phyloP scores from a whole-genome alignment of 2,329 filamentous ascomycete species.

The Bipolaris zeicola region DNA sequence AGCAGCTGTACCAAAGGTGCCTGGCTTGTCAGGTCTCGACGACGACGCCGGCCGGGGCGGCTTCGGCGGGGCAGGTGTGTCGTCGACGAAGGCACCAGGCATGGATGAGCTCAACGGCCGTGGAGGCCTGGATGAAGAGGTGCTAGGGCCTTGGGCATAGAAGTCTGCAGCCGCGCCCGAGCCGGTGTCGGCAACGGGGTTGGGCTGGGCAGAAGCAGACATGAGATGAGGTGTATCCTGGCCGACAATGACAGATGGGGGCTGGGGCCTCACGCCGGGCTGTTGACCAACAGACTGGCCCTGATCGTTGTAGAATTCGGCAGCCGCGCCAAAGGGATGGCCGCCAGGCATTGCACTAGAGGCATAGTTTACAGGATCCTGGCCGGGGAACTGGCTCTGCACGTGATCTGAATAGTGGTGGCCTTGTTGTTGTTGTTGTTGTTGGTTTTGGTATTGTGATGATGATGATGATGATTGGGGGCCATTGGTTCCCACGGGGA shows the following conservation, averaged over 20 bases:
- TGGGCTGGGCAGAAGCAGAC: conserved; percentile 56
- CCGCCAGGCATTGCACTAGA: conserved; percentile 53
- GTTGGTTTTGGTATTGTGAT: background rate
- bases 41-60: conserved; percentile 36
- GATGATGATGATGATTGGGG: conserved; percentile 14
- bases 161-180: conserved; percentile 64
- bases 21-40: conserved; percentile 36
- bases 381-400: conserved; percentile 64
- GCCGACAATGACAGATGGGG: conserved; percentile 60
- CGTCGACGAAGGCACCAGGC: conserved; percentile 46
- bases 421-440: background rate
- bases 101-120: conserved; percentile 37
- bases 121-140: conserved; percentile 43
- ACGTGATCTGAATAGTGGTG: conserved; percentile 46
- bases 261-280: conserved; percentile 63
- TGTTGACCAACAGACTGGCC: conserved; percentile 64
- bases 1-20: conserved; percentile 44
- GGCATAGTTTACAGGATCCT: conserved; percentile 56
- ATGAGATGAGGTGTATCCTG: conserved; percentile 62
- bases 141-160: conserved; percentile 47
- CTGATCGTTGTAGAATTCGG: conserved; percentile 68
- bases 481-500: conserved; percentile 33
- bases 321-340: conserved; percentile 58
- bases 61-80: conserved; percentile 37
- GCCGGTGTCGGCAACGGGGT: conserved; percentile 65